These are phyloP conservation scores for Forsythia viridissima DNA, from an alignment of 257 asterid species.

Conservation along the genomic window DNA sequence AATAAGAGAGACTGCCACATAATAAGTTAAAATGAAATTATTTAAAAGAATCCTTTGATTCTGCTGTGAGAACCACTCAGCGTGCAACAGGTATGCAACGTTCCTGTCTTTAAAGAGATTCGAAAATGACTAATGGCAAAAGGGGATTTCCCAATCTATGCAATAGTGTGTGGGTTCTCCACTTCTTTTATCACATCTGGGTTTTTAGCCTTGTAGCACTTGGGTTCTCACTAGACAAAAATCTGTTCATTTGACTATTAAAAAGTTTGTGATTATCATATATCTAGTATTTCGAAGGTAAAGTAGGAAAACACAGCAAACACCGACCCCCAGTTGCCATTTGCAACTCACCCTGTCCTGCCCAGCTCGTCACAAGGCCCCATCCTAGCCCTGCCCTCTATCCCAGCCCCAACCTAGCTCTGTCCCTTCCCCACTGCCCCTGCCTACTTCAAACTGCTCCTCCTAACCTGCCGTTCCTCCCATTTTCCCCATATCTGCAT, in stretches of 20 bases:
- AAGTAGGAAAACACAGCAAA: no score
- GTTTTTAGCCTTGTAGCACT: no score
- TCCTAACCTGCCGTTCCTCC: neutral
- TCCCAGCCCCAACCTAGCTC: neutral
- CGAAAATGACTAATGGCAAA: neutral
- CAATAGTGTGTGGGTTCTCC: neutral
- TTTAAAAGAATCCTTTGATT: neutral
- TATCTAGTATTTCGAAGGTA: no score
- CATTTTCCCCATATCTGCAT: neutral
- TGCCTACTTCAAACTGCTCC: neutral
- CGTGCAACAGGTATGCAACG: neutral
- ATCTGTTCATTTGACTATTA: neutral
- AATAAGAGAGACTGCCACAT: neutral
- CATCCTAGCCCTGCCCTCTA: neutral
- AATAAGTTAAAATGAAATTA: no score
- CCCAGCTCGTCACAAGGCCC: neutral
- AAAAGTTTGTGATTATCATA: neutral
- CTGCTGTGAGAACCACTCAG: neutral
- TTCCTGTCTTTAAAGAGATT: neutral
- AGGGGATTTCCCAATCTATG: neutral
- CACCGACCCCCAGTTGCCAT: no score
- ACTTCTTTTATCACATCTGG: neutral
- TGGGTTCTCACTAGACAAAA: neutral
- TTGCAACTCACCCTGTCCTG: no score
- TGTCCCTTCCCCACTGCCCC: neutral